Conservation (phyloP, 2,329 filamentous ascomycete species). For the Ceratocystis ficicola region DNA sequence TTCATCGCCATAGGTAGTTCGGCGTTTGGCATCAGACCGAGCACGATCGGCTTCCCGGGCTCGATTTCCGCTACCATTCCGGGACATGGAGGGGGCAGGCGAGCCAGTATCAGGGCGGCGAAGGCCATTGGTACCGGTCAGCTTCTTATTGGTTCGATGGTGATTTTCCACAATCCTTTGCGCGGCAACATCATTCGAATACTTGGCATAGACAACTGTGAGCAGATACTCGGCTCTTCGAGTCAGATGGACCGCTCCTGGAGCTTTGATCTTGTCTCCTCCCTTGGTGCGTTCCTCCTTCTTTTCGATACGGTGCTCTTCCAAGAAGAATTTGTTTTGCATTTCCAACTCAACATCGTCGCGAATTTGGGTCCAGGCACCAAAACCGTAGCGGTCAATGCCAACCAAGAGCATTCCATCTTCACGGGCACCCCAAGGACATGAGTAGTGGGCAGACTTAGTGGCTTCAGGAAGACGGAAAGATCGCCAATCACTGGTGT, state of each 20-base stretch:
- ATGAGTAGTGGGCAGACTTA: slow-evolving; percentile 83
- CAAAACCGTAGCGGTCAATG: slow-evolving; percentile 86
- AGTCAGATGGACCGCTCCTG: slow-evolving; percentile 93
- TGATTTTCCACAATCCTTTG: slow-evolving; percentile 82
- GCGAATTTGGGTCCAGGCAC: slow-evolving; percentile 86
- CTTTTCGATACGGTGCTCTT: slow-evolving; percentile 96
- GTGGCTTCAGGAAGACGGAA: slow-evolving; percentile 86
- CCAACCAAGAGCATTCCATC: slow-evolving; percentile 96
- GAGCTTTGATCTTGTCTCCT: slow-evolving; percentile 73
- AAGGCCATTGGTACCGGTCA: slow-evolving; percentile 43
- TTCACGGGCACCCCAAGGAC: slow-evolving; percentile 81
- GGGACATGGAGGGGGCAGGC: slow-evolving; percentile 41
- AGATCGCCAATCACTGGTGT: slow-evolving; percentile 55
- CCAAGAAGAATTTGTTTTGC: slow-evolving; percentile 83
- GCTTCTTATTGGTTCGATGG: slow-evolving; percentile 86
- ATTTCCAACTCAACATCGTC: slow-evolving; percentile 82
- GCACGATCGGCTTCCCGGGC: slow-evolving; percentile 39
- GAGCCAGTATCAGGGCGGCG: slow-evolving; percentile 57
- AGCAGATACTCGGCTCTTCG: slow-evolving; percentile 89
- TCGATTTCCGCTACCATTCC: slow-evolving; percentile 39
- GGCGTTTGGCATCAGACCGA: slow-evolving; percentile 44
- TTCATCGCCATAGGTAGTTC: slow-evolving; percentile 39
- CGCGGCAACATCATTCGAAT: slow-evolving; percentile 61
- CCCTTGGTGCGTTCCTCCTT: slow-evolving; percentile 80
- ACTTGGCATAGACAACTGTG: slow-evolving; percentile 80